phyloP scores from a whole-genome alignment of 2,329 filamentous ascomycete genomes.

The Penicillium rolfsii region DNA sequence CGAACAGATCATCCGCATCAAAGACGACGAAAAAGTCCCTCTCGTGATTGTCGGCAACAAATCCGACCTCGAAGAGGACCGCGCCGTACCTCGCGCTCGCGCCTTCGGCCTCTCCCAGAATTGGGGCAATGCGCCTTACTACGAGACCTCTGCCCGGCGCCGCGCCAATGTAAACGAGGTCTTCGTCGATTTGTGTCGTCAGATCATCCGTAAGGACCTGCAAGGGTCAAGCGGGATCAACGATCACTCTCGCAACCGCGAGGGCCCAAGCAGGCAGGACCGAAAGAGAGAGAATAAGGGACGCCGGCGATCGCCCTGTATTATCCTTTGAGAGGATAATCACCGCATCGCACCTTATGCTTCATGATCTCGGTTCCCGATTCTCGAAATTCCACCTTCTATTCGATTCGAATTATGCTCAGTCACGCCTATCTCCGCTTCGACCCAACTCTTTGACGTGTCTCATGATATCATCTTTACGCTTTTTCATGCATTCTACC shows the following conservation, averaged over 20 bases:
- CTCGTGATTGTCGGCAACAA: slow-evolving; percentile 94
- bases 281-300: slow-evolving; percentile 39
- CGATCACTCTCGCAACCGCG: slow-evolving; percentile 38
- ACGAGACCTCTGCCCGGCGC: slow-evolving; percentile 82
- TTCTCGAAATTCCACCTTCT: slow-evolving; percentile 7
- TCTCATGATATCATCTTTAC: slow-evolving; percentile 27
- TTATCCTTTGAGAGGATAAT: slow-evolving; percentile 40
- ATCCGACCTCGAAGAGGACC: slow-evolving; percentile 83
- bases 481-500: slow-evolving; percentile 36
- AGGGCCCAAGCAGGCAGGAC: slow-evolving; percentile 40
- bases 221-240: slow-evolving; percentile 40
- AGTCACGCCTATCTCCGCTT: slow-evolving; percentile 28
- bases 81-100: slow-evolving; percentile 73
- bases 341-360: slow-evolving; percentile 6
- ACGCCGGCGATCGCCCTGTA: slow-evolving; percentile 42
- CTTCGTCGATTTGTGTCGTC: slow-evolving; percentile 80
- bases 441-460: slow-evolving; percentile 36
- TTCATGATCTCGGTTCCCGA: slow-evolving; percentile 9
- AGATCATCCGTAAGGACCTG: slow-evolving; percentile 74
- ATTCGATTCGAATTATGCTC: slow-evolving; percentile 24
- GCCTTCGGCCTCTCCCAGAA: slow-evolving; percentile 83
- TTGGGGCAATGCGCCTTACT: slow-evolving; percentile 87
- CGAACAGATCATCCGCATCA: slow-evolving; percentile 89
- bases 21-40: slow-evolving; percentile 80
- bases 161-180: slow-evolving; percentile 88